Base-by-base conservation (phyloP, 1,284 basidiomycete species). In the Leccinum colubrinum region DNA sequence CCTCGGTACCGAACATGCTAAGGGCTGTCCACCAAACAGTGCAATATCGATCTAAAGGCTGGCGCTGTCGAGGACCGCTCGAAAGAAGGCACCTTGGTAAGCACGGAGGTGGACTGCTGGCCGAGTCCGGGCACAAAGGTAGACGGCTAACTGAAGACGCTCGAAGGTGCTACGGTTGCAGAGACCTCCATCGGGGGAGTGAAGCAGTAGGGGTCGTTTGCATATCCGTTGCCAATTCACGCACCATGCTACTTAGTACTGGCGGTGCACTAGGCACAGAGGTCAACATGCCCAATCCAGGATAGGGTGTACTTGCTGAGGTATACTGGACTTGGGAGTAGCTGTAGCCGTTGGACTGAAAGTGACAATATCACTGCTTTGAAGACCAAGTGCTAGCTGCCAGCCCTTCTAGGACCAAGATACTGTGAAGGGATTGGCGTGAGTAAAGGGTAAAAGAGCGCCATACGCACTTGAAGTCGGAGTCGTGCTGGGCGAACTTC, bases 341-440 rank as follows among this genome's bases (percentile, higher is more conserved):
- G 79, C 74, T 14, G 83, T 82, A 60, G 86, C 85, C 6, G 80
- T 80, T 17, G 88, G 83, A 43, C 82, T 81, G 70, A 86, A 91
- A 3, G 91, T 88, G 48, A 89, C 72, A 37, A 95, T 86, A 61
- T 90, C 86, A 3, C 93, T 92, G 17, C 80, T 82, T 62, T 82
- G 82, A 15, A 93, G 76, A 33, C 90, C 93, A 50, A 94, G 82
- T 0, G 90, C 92, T 37, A 95, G 76, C 65, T 94, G 92, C 72
- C 93, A 95, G 55, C 93, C 93, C 71, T 91, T 93, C 2, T 91
- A 87, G 2, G 93, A 94, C 93, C 93, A 95, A 17, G 86, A 84
- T 5, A 88, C 88, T 89, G 65, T 61, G 17, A 52, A 52, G 0
- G 20, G 46, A 53, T 71, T 20, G 68, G 63, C 62, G 37, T n/a